Percentiles rank a stretch among this genome's conserved stretches.
These are phyloP conservation scores for Phlyctochytrium bullatum DNA, from an alignment of 192 early-diverging fungal genomes.

Conservation along the genomic window DNA sequence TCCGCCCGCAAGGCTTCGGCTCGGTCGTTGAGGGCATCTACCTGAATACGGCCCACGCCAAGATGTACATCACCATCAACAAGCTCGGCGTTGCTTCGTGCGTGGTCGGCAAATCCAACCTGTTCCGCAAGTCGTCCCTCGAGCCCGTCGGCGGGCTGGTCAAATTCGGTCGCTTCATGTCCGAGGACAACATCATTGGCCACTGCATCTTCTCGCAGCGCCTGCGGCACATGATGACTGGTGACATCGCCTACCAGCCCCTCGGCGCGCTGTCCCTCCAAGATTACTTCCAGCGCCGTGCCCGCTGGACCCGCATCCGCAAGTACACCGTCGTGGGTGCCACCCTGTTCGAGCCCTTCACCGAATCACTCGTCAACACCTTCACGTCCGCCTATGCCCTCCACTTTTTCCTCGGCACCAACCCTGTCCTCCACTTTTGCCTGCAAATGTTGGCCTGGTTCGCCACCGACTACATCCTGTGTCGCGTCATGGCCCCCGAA, in stretches of 20 bases:
- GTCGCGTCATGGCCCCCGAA: slow-evolving; percentile 1
- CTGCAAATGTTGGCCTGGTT: slow-evolving; percentile 63
- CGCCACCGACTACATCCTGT: slow-evolving; percentile 49
- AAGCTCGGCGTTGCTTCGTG: slow-evolving; percentile 76
- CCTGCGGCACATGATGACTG: slow-evolving; percentile 79
- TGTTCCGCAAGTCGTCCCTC: slow-evolving; percentile 83
- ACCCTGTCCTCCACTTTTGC: slow-evolving; percentile 42
- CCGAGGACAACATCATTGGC: slow-evolving; percentile 95
- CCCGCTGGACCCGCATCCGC: slow-evolving; percentile 89
- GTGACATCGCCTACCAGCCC: slow-evolving; percentile 83
- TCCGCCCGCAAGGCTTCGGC: slow-evolving; percentile 67
- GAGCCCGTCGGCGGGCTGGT: slow-evolving; percentile 77
- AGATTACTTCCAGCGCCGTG: slow-evolving; percentile 82
- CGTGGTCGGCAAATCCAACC: slow-evolving; percentile 91
- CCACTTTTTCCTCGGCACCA: slow-evolving; percentile 51
- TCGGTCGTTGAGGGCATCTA: slow-evolving; percentile 84
- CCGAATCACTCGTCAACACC: slow-evolving; percentile 81
- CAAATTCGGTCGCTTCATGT: slow-evolving; percentile 86
- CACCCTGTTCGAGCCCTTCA: slow-evolving; percentile 90
- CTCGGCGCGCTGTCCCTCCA: slow-evolving; percentile 68
- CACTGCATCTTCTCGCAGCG: slow-evolving; percentile 78
- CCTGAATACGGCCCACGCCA: slow-evolving; percentile 87
- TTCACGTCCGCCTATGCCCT: slow-evolving; percentile 69
- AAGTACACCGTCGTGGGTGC: slow-evolving; percentile 90
- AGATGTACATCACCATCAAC: slow-evolving; percentile 95